These are phyloP conservation scores for Fraxinus velutina DNA, from an alignment of 305 asterid species.

Conservation along the genomic window DNA sequence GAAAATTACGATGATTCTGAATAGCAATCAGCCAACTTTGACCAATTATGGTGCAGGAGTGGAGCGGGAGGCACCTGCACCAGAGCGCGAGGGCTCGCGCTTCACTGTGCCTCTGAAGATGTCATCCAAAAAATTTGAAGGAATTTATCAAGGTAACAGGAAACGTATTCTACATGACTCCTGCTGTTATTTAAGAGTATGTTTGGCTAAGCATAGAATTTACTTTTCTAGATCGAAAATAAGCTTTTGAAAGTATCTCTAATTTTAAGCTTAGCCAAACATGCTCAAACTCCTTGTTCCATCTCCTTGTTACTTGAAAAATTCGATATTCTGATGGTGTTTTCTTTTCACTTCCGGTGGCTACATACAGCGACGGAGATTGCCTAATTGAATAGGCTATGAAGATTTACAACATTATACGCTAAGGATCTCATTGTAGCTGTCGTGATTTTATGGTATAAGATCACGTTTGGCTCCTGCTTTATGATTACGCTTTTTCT, in stretches of 20 bases:
- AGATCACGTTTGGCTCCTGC: not conserved
- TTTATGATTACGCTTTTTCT: not conserved
- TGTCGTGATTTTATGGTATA: not conserved
- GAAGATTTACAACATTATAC: not conserved
- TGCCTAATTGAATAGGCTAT: not conserved
- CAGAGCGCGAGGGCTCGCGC: constrained; percentile 18
- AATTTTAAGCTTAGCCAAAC: not conserved
- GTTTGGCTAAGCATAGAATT: not conserved
- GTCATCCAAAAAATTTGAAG: not conserved
- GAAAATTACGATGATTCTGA: constrained; percentile 20
- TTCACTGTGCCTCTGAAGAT: not conserved
- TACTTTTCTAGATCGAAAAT: not conserved
- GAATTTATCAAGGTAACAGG: not conserved
- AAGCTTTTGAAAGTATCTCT: not conserved
- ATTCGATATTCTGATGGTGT: not conserved
- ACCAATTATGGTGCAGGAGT: constrained; percentile 15
- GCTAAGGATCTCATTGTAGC: not conserved
- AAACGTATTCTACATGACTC: not conserved
- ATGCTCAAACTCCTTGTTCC: not conserved
- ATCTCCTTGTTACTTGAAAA: not conserved
- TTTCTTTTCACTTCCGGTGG: not conserved
- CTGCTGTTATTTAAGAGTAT: not conserved
- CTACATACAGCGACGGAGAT: not conserved
- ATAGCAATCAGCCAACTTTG: constrained; percentile 17
- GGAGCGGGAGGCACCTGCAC: constrained; percentile 22